A percentile compares a stretch with the other conserved stretches of the same genome.
Evolutionary conservation across 495 filamentous ascomycete species (phyloP).

Genomic region (Cercophora sp.): DNA sequence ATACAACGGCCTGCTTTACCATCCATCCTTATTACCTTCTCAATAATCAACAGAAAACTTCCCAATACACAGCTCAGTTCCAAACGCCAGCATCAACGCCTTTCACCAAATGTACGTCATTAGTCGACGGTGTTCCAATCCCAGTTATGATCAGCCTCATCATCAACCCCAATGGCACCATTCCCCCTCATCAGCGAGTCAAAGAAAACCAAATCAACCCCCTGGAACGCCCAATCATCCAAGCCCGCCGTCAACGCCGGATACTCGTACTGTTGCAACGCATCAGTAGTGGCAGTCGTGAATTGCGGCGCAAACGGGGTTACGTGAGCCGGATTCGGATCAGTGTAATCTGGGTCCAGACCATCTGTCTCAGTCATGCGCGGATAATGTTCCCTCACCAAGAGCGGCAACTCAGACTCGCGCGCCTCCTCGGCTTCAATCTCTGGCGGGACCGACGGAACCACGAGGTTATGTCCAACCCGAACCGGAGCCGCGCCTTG

Average conservation of each 20-base stretch:
- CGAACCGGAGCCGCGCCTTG: background rate
- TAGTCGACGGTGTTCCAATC: no score
- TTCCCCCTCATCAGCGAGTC: constrained; percentile 14
- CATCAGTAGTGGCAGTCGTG: background rate
- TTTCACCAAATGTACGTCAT: no score
- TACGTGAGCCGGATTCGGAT: background rate
- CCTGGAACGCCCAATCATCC: constrained; percentile 20
- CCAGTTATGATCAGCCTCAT: no score
- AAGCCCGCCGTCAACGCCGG: constrained; percentile 12
- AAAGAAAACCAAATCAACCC: constrained; percentile 19
- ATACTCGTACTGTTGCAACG: background rate
- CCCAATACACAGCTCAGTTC: no score
- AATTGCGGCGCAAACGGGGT: background rate
- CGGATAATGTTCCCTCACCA: background rate
- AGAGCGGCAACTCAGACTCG: background rate
- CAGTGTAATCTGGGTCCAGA: background rate
- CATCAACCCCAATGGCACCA: background rate
- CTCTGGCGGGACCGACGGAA: background rate
- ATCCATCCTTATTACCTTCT: no score
- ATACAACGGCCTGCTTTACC: no score
- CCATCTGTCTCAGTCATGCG: no score
- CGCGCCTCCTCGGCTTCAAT: background rate
- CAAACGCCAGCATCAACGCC: no score
- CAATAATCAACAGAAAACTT: no score
- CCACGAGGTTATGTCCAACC: background rate